Evolutionary conservation across 805 yeast species (phyloP), one percentile per base, ranked within the genome.

Genomic region (Kazachstania taianensis): DNA sequence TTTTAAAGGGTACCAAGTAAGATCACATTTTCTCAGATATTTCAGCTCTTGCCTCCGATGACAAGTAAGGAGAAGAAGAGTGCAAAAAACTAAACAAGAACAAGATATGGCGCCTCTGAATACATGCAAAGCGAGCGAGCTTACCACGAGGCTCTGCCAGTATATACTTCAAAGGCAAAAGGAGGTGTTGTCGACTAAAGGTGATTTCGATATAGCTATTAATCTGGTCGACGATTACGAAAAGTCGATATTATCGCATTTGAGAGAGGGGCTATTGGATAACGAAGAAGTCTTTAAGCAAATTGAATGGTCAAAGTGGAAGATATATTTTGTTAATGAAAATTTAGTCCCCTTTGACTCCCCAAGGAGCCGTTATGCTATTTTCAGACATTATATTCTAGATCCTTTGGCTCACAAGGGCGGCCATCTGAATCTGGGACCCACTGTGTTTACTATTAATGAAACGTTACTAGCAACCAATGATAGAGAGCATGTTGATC

Each of bases 251-350:
- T 78, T 86, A 44, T 71, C 80, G 50, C 82, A 16, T 2, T 6
- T 32, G 14, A 29, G 14, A 25, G 12, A 25, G 20, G 8, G 14
- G 2, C 19, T 35, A 30, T 15, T 35, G 36, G 73, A 72, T 44
- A 69, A 81, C 53, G 40, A 57, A 17, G 63, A 60, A 13, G 53
- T 68, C 28, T 59, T 63, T 2, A 38, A 53, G 1, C 49, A 65
- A 37, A 69, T 77, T 20, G 61, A 73, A 46, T 81, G 89, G 86
- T 59, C 63, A 26, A 68, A 74, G 45, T 81, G 92, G 92, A 73
- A 74, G 41, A 78, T 86, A 10, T 86, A 67, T 62, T 84, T 86
- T 60, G 76, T 86, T 45, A 95, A 86, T 52, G 96, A 86, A 63
- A 72, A 95, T 55, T 58, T 86, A 43, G 95, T 86, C 24, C 82